Evolutionary conservation across 345 rosid genomes (phyloP).

Genomic region (Boechera stricta): DNA sequence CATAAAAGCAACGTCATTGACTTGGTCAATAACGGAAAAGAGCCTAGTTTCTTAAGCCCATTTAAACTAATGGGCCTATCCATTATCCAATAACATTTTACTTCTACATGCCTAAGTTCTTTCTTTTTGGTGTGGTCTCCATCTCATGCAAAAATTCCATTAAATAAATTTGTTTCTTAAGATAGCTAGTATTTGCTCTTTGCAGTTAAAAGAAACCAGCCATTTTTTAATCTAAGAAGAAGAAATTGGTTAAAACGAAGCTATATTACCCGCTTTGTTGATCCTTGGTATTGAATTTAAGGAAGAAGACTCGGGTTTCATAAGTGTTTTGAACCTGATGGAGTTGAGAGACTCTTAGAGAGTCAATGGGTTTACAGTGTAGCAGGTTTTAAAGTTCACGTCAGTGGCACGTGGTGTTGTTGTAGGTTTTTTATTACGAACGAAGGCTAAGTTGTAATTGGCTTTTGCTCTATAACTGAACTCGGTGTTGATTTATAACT

Average conservation of each 20-base stretch:
- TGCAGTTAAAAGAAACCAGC: background rate
- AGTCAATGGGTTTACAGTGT: background rate
- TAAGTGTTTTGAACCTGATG: background rate
- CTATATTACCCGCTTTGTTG: background rate
- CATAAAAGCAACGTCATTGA: conserved; percentile 14
- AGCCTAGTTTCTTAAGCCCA: conserved; percentile 20
- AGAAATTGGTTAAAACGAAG: background rate
- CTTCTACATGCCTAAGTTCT: background rate
- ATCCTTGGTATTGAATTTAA: too few species aligned
- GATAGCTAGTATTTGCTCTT: background rate
- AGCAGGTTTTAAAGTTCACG: background rate
- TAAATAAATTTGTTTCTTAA: background rate
- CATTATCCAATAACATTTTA: background rate
- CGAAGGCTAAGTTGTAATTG: background rate
- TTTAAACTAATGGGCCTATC: background rate
- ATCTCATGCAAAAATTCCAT: background rate
- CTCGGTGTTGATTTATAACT: too few species aligned
- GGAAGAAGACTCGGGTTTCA: background rate
- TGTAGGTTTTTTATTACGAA: background rate
- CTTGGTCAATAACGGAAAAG: background rate
- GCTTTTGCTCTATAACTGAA: background rate
- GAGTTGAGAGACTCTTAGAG: background rate
- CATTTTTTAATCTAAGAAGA: background rate
- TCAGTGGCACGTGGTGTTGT: background rate
- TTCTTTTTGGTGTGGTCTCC: background rate